Evolutionary conservation across 768 basidiomycete species (phyloP).

Genomic region (Daedaleopsis nitida): DNA sequence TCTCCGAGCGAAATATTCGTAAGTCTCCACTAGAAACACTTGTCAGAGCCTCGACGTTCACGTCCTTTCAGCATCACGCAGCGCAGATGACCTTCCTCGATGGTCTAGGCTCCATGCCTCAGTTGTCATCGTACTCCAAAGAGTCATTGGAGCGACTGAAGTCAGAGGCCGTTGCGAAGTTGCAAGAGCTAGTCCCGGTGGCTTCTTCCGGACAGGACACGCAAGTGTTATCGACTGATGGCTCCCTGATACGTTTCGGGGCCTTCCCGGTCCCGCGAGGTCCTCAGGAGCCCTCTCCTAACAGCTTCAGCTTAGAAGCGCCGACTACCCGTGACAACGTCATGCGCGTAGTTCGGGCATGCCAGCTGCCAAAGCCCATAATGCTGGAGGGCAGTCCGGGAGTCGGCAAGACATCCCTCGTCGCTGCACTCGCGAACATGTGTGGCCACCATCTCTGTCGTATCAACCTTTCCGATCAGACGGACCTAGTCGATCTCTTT

Average conservation of each 20-base stretch:
- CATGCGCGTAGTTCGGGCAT: slow-evolving; percentile 85
- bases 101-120: slow-evolving; percentile 79
- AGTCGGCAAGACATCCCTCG: slow-evolving; percentile 94
- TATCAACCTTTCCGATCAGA: slow-evolving; percentile 98
- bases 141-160: slow-evolving; percentile 64
- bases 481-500: slow-evolving; percentile 93
- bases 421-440: slow-evolving; percentile 82
- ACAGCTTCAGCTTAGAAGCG: slow-evolving; percentile 78
- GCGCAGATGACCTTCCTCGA: slow-evolving; percentile 93
- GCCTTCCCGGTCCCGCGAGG: slow-evolving; percentile 75
- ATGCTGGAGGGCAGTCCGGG: slow-evolving; percentile 97
- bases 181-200: slow-evolving; percentile 60
- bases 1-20: slow-evolving; percentile 66
- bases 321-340: slow-evolving; percentile 90
- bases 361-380: slow-evolving; percentile 88
- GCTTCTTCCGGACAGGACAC: not conserved
- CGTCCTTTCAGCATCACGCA: slow-evolving; percentile 72
- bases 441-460: slow-evolving; percentile 81
- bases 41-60: slow-evolving; percentile 5
- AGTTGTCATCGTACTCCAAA: slow-evolving; percentile 63
- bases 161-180: slow-evolving; percentile 51
- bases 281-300: slow-evolving; percentile 33
- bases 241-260: slow-evolving; percentile 56
- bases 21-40: slow-evolving; percentile 30
- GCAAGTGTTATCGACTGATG: slow-evolving; percentile 9